Base-by-base conservation (phyloP, 2,329 filamentous ascomycete genomes). In the Cladosporium phlei region DNA sequence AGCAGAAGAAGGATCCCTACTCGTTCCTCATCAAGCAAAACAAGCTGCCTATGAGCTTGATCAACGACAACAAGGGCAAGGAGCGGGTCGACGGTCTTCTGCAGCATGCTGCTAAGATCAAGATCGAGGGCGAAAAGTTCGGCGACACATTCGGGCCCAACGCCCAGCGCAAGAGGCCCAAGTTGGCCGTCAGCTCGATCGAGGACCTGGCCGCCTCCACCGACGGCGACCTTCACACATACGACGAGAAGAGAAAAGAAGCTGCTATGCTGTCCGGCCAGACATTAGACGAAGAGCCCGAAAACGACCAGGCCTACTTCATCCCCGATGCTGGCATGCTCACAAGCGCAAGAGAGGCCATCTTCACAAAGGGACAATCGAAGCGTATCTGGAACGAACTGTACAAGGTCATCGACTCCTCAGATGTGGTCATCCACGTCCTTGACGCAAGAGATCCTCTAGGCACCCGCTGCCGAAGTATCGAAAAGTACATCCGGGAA, bases 301-400 rank as follows among this genome's bases (percentile, higher is more conserved):
- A 22, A 11, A 42, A 44, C 16, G 38, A 44, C 20, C 35, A 39
- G 24, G 46, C 38, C 4, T 40, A 42, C 25, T 43, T 43, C 33
- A 9, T 37, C 16, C 38, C 37, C 7, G 39, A 48, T 12, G 46
- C 69, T 28, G 69, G 69, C 42, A 62, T 66, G 17, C 58, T 73
- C 5, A 67, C 69, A 2, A 68, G 67, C 10, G 71, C 74, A n/a
- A 59, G 68, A 35, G 74, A 77, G 53, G 83, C 90, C 29, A 87
- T 97, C 50, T 97, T 97, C 69, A 85, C 79, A 58, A 97, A 97
- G 70, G 93, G 93, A 14, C 90, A 95, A 67, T 91, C 85, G 62
- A 95, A 95, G 70, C 79, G 93, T 55, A 95, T 95, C 57, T 95
- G 88, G 90, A 97, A 97, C 69, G 91, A 98, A 66, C 72, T 97